phyloP scores from a whole-genome alignment of 2,329 filamentous ascomycete species.

The Colletotrichum trifolii region DNA sequence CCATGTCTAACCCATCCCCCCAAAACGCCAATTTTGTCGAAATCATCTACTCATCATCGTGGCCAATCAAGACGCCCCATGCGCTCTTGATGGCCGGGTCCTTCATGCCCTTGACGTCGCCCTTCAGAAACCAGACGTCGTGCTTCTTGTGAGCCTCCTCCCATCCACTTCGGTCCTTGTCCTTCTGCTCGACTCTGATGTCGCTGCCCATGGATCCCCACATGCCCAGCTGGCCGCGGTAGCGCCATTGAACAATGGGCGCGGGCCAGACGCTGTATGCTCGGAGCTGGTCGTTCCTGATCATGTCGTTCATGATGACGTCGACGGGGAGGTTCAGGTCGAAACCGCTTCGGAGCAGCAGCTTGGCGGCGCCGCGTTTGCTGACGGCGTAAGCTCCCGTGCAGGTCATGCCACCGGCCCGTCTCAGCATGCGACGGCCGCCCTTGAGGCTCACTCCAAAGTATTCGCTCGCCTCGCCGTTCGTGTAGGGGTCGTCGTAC shows the following conservation, averaged over 20 bases:
- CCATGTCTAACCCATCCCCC: no score
- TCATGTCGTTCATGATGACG: conserved; percentile 41
- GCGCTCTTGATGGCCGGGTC: conserved; percentile 17
- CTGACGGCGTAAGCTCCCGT: conserved; percentile 43
- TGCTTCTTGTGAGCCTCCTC: conserved; percentile 20
- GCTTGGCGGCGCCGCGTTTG: conserved; percentile 43
- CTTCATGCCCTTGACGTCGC: conserved; percentile 13
- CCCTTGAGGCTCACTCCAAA: conserved; percentile 37
- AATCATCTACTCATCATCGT: conserved; percentile 10
- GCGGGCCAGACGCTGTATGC: conserved; percentile 41
- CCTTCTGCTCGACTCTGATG: conserved; percentile 38
- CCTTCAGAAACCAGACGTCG: conserved; percentile 19
- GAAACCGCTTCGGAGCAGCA: conserved; percentile 39
- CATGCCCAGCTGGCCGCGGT: conserved; percentile 40
- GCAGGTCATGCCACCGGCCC: conserved; percentile 40
- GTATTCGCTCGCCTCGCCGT: conserved; percentile 32
- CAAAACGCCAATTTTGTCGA: not conserved
- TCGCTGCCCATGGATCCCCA: conserved; percentile 39
- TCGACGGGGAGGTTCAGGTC: conserved; percentile 43
- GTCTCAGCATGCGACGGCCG: conserved; percentile 40
- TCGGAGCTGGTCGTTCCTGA: conserved; percentile 37
- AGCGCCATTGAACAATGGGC: conserved; percentile 44
- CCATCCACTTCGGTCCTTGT: conserved; percentile 28
- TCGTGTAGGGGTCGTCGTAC: conserved; percentile 21
- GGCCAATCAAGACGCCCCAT: conserved; percentile 11